Base-by-base conservation (phyloP, 164 flowering plant genomes). In the Vitis amurensis region DNA sequence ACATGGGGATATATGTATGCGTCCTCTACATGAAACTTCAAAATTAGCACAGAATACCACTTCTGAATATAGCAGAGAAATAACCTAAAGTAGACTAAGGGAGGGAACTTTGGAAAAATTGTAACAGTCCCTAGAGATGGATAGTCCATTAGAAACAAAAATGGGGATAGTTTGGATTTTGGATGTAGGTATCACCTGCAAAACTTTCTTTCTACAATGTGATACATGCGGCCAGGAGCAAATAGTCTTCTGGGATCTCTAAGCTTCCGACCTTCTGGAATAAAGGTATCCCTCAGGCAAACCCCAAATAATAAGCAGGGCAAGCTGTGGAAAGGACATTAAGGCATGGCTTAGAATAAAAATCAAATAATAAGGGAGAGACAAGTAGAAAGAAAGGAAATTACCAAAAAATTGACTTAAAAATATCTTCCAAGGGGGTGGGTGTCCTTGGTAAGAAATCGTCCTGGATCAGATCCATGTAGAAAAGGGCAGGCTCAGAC, bases 201-300 rank as follows among this genome's bases (percentile, higher is more conserved):
- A 77, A 87, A 87, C 76, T 83, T 95, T 71, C 99, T 81, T 79
- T 95, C 98, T 1, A 93, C 99, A 76, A 95, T 88, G 75, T 93
- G 99, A 82, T 95, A 95, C 71, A 95, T 89, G 27, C 98, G 79
- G 13, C 99, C 97, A 29, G 99, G 98, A 51, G 97, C 97, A 80
- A 91, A 95, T 57, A 93, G 91, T 77, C 99, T 86, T 77, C 99
- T 88, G 9, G 89, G 90, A 80, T 95, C 99, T 70, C 85, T 79
- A 65, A 95, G 94, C 82, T 90, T 93, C 75, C 92, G 82, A 49
- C 77, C 85, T 74, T 95, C 97, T 9, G 97, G 89, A 69, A 93
- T 85, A 81, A 91, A 91, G 68, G 99, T 95, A 73, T 95, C 98
- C 67, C 97, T 84, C 94, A 93, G 59, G 85, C 99, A 95, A 63